Percentiles rank a stretch among this genome's conserved stretches.
Evolutionary conservation across 805 yeast species (phyloP).

Genomic region (Ogataea polymorpha): DNA sequence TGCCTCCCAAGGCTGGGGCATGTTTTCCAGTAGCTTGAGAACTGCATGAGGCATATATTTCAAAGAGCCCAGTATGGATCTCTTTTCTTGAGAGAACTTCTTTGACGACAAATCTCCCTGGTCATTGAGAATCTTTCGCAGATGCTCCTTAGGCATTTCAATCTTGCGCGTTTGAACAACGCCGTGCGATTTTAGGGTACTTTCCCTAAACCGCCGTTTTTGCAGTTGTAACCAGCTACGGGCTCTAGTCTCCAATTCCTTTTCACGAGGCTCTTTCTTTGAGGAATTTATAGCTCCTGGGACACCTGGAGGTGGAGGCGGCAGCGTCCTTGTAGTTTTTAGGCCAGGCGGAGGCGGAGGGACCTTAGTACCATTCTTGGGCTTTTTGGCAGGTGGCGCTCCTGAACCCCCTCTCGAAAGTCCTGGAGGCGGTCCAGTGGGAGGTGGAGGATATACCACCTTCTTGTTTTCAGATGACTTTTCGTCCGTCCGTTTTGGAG

Average conservation of each 20-base stretch:
- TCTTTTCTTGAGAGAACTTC: constrained; percentile 76
- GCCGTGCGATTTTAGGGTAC: constrained; percentile 37
- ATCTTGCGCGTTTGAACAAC: constrained; percentile 58
- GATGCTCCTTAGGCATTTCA: constrained; percentile 92
- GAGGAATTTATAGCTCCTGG: neutral
- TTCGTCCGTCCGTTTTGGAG: neutral
- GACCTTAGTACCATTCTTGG: constrained; percentile 17
- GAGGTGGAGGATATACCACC: constrained; percentile 13
- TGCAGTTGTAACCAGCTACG: constrained; percentile 63
- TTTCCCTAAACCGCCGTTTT: constrained; percentile 49
- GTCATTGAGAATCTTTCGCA: constrained; percentile 76
- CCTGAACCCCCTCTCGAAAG: constrained; percentile 3
- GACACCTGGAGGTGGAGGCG: constrained; percentile 32
- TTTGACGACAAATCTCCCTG: constrained; percentile 84
- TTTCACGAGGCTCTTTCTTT: constrained; percentile 8
- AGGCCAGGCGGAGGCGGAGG: constrained; percentile 37
- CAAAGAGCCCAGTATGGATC: constrained; percentile 84
- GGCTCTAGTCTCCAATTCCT: constrained; percentile 40
- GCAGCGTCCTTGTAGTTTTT: neutral
- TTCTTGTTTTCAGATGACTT: neutral
- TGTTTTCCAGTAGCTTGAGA: constrained; percentile 81
- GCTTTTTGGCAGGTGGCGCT: constrained; percentile 21
- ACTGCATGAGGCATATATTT: constrained; percentile 96
- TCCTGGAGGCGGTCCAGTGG: constrained; percentile 4
- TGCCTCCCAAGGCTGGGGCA: constrained; percentile 99